Evolutionary conservation across 2,329 filamentous ascomycete species (phyloP), one percentile per base, ranked within the genome.

Genomic region (Paracoccidioides brasiliensis): DNA sequence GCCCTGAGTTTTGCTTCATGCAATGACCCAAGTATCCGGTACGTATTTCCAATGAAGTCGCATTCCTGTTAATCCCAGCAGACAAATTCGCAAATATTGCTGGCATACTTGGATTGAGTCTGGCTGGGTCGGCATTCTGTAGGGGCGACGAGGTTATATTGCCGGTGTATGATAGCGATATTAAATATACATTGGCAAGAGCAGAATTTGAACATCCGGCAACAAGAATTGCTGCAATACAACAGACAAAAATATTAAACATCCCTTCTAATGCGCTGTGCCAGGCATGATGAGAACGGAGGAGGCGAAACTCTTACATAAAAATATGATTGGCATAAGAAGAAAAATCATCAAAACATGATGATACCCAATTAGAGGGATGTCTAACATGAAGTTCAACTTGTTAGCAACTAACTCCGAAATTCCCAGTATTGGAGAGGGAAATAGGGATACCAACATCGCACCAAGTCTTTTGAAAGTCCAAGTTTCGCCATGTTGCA

Each of bases 21-120:
- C 93, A 98, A 70, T 98, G 95, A 63, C 93, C 93, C 66, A 98
- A 97, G 76, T 95, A 98, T 62, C 93, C 93, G 35, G 98, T 93
- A 56, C 93, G 85, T 32, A 93, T 90, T 70, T 95, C 89, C 51
- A 98, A 77, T 57, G 82, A 80, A 12, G 93, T 90, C 63, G 81
- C 78, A 55, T 89, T 88, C 56, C 94, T 91, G 59, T 97, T 94
- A 73, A 93, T 94, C 59, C 84, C 80, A 63, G 96, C 91, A 55
- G 90, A 88, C 14, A 83, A 82, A 60, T 88, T 85, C 57, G 93
- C 86, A 57, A 86, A 88, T 59, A 93, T 94, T 69, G 95, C 85
- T 62, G 95, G 89, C 74, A 97, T 91, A 8, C 90, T 80, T 5
- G 89, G 87, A 64, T 88, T 84, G 63, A 91, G 91, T 32, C 80